These are phyloP conservation scores for Fusarium nelsonii DNA, from an alignment of 2,329 filamentous ascomycete genomes.

Conservation along the genomic window DNA sequence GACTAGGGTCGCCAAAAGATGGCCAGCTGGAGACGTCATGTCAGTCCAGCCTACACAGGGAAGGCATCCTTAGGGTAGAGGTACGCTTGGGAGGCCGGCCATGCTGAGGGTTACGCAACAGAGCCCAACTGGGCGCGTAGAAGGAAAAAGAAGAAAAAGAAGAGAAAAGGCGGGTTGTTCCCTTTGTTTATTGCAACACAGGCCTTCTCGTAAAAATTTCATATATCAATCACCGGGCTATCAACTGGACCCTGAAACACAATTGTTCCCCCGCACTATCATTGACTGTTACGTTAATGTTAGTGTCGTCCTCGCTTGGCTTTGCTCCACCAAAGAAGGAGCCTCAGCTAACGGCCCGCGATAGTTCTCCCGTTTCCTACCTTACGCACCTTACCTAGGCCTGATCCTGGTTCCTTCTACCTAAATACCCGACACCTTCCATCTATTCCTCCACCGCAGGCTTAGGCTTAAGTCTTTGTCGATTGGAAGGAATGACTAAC, in stretches of 20 bases:
- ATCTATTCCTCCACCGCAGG: not conserved
- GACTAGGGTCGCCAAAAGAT: not conserved
- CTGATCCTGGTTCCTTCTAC: not conserved
- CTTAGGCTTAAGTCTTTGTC: slow-evolving; percentile 5
- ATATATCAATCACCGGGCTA: not conserved
- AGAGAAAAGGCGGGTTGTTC: no score
- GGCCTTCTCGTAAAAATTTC: not conserved
- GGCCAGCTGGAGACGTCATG: slow-evolving; percentile 23
- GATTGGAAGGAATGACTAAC: not conserved
- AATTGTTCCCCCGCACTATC: not conserved
- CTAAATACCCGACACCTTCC: not conserved
- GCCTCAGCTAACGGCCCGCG: slow-evolving; percentile 13
- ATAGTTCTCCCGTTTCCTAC: slow-evolving; percentile 7
- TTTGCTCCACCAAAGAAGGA: slow-evolving; percentile 26
- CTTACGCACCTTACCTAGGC: not conserved
- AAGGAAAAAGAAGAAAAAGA: not conserved
- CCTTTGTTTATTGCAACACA: not conserved
- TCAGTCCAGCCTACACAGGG: not conserved
- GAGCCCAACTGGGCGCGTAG: not conserved
- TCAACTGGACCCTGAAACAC: slow-evolving; percentile 2
- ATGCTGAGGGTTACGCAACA: slow-evolving; percentile 20
- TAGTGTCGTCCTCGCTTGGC: slow-evolving; percentile 9
- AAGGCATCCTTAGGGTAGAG: not conserved
- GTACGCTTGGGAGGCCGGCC: slow-evolving; percentile 40
- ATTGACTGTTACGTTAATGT: not conserved